A percentile compares a stretch with the other conserved stretches of the same genome.
Evolutionary conservation across 495 filamentous ascomycete genomes (phyloP).

Genomic region (Collariella sp.): DNA sequence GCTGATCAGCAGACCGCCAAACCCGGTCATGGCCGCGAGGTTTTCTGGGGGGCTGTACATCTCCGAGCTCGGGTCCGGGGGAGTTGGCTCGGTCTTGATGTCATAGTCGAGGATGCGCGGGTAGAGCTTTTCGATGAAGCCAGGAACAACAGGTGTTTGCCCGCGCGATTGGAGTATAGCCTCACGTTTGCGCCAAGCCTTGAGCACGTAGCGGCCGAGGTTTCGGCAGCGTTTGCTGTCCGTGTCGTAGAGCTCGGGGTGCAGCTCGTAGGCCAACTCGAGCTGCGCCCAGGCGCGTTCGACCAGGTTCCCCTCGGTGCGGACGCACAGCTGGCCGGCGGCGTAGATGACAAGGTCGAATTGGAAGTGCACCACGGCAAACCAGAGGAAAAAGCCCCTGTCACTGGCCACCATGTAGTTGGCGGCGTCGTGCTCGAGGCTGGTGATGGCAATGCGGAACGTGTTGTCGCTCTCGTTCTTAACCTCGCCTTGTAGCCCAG

Average conservation of each 20-base stretch:
- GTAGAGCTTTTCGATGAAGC: constrained; percentile 29
- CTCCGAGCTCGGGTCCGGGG: constrained; percentile 10
- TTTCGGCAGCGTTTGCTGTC: constrained; percentile 33
- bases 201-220: constrained; percentile 37
- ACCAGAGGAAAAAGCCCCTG: constrained; percentile 44
- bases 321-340: constrained; percentile 42
- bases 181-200: constrained; percentile 40
- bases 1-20: neutral
- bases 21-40: neutral
- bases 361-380: constrained; percentile 42
- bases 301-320: constrained; percentile 40
- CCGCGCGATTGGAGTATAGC: constrained; percentile 13
- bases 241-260: constrained; percentile 39
- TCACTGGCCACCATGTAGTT: constrained; percentile 32
- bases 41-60: neutral
- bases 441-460: constrained; percentile 37
- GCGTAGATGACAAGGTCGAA: constrained; percentile 47
- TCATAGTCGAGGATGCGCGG: constrained; percentile 17
- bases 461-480: constrained; percentile 36
- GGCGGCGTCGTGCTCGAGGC: constrained; percentile 36
- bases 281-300: constrained; percentile 46
- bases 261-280: constrained; percentile 32
- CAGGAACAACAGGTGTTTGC: constrained; percentile 23
- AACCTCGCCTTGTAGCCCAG: constrained; percentile 34
- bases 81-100: constrained; percentile 17